Evolutionary conservation across 2,329 filamentous ascomycete species (phyloP), one percentile per base, ranked within the genome.

Genomic region (Trichoderma polysporum): DNA sequence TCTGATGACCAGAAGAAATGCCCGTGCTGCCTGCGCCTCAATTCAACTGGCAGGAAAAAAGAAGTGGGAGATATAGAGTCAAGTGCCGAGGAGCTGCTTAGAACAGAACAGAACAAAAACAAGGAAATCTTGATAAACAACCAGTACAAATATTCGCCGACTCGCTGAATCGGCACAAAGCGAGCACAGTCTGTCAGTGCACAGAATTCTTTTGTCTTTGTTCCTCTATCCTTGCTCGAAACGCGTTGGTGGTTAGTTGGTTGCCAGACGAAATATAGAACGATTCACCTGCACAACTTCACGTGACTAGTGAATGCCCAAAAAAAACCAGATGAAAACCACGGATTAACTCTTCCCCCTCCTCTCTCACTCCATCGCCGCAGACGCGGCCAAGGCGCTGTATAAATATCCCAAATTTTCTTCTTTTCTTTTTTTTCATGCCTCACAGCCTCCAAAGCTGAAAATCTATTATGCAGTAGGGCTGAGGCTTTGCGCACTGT

Each of bases 201-300:
- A n/a, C 15, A 27, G 5, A 15, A 12, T 17, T 52, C 6, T n/a
- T 17, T 52, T 27, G 9, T 47, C 12, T 22, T 29, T 22, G 17
- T 29, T 17, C n/a, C 8, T 45, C 10, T 29, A n/a, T 17, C 15
- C 27, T 41, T 22, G 39, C 15, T 47, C 37, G 15, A 52, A 29
- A 50, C 62, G 62, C 62, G 62, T 58, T 58, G 49, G 39, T 49
- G 49, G 31, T 49, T 41, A n/a, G 52, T 22, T 22, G 52, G 31
- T 25, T 54, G 49, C 17, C 22, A 45, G 60, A 47, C 22, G 47
- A 33, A 39, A 63, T 2, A 39, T 25, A n/a, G n/a, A 33, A 33
- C 19, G 33, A 57, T 47, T 49, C 57, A 50, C 54, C 31, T 22
- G 57, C 39, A 52, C 53, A 39, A 31, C 15, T 49, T 65, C 62